Base-by-base conservation (phyloP, 73 alveolate genomes). In the Durusdinium trenchii region DNA sequence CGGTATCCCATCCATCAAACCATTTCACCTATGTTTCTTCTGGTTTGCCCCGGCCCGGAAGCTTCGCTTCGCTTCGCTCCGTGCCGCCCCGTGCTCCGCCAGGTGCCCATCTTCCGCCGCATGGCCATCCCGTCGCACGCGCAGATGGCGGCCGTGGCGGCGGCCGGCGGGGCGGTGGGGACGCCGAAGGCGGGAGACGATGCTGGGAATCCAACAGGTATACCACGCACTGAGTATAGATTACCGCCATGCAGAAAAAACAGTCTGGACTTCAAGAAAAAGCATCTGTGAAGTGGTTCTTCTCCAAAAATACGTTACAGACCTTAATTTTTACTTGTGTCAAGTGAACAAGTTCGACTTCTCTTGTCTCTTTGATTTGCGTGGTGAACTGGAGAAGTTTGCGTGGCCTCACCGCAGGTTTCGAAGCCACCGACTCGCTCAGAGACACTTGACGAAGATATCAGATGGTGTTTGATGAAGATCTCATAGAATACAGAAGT, bases 41-140 rank as follows among this genome's bases (percentile, higher is more conserved):
- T 32, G 85, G n/a, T 67, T 67, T 67, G 14, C 14, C 35, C 35
- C 50, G 52, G 26, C 3, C n/a, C 36, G 10, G 36, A 32, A 1
- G 48, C 51, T 73, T 6, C 84, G 23, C 69, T 57, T 57, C 12
- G 32, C 12, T 23, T 57, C 69, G 12, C 84, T 7, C 9, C 5
- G 36, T 73, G n/a, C 28, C 76, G 32, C 40, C 76, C n/a, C n/a
- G n/a, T 6, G 40, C 36, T 26, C 50, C 50, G 32, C 67, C 48
- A 87, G 95, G 95, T 62, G 40, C 95, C 95, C 69, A 38, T 87
- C 85, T 87, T 87, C 84, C 40, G 26, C 12, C 95, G 95, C 43
- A 81, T 81, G 46, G 67, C 48, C 79, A 85, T 87, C 10, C 95
- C 95, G 45, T 12, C 35, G 26, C 9, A 62, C 2, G 84, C 86